Evolutionary conservation across 2,329 filamentous ascomycete species (phyloP).

Genomic region (Diaporthe caulivora): DNA sequence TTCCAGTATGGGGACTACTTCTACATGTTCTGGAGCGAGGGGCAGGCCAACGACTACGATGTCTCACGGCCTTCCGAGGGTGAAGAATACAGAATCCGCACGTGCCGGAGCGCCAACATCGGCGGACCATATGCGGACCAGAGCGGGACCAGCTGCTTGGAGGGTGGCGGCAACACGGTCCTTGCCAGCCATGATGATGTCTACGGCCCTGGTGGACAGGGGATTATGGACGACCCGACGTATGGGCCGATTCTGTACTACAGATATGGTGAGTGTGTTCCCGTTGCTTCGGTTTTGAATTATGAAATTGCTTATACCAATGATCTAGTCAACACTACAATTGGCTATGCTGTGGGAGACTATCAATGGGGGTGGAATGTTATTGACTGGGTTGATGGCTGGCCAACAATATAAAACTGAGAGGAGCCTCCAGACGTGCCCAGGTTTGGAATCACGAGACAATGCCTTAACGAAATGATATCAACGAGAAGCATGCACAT

Average conservation of each 20-base stretch:
- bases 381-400: constrained; percentile 50
- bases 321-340: constrained; percentile 42
- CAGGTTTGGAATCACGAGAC: neutral
- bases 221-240: constrained; percentile 63
- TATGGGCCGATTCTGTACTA: constrained; percentile 72
- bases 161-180: constrained; percentile 69
- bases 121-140: constrained; percentile 69
- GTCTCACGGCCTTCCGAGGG: constrained; percentile 62
- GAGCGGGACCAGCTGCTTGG: constrained; percentile 64
- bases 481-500: neutral
- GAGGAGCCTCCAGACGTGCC: neutral
- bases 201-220: constrained; percentile 74
- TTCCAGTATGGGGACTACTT: constrained; percentile 68
- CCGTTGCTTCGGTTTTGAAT: neutral
- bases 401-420: constrained; percentile 34
- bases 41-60: constrained; percentile 72
- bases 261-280: constrained; percentile 64
- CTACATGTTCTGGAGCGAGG: constrained; percentile 74
- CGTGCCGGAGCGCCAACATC: constrained; percentile 67
- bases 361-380: constrained; percentile 61
- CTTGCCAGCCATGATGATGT: constrained; percentile 68
- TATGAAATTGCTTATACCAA: constrained; percentile 41
- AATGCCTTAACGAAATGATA: neutral
- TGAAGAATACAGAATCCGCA: constrained; percentile 75
- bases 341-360: constrained; percentile 62